Evolutionary conservation across 371 early-diverging fungal genomes (phyloP), one percentile per base, ranked within the genome.

Genomic region (Rhizopus stolonifer): DNA sequence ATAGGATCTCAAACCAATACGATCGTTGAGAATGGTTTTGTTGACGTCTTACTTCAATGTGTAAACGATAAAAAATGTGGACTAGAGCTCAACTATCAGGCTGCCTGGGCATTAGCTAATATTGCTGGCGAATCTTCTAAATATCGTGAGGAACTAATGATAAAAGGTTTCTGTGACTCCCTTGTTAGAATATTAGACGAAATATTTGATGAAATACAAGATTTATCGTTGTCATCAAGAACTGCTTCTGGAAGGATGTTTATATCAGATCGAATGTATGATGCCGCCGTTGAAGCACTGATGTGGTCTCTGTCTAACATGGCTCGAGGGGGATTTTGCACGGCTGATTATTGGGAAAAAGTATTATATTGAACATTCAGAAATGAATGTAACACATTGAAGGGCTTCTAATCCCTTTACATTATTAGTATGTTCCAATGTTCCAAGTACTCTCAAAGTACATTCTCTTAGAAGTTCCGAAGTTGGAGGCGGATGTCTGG

Each of bases 401-500:
- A 36, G 9, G 36, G 15, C 9, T 36, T 5, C n/a, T n/a, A n/a
- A n/a, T 4, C n/a, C n/a, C n/a, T 5, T 32, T 23, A 23, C 10
- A 13, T 29, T 46, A 13, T 2, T 58, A 82, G 83, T 81, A 81
- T 32, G 46, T 77, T 2, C 71, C 73, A 7, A 79, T 81, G 14
- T 83, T 83, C 54, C 63, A 75, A 13, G 60, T 72, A 13, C 45
- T 81, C 19, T 56, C 73, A 25, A 63, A 71, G n/a, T 67, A 70
- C 24, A 70, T 77, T 56, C 56, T 63, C 4, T 71, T 79, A 48
- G 81, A 81, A 32, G 70, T 78, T 38, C 53, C 58, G 3, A 80
- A 80, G 25, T 59, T 80, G 22, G 61, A 75, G 36, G 62, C 72
- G 3, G 81, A 83, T 38, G 67, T 79, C 23, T 80, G 80, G 83